These are phyloP conservation scores for Pleurotus ostreatus DNA, from an alignment of 768 basidiomycete genomes.

Conservation along the genomic window DNA sequence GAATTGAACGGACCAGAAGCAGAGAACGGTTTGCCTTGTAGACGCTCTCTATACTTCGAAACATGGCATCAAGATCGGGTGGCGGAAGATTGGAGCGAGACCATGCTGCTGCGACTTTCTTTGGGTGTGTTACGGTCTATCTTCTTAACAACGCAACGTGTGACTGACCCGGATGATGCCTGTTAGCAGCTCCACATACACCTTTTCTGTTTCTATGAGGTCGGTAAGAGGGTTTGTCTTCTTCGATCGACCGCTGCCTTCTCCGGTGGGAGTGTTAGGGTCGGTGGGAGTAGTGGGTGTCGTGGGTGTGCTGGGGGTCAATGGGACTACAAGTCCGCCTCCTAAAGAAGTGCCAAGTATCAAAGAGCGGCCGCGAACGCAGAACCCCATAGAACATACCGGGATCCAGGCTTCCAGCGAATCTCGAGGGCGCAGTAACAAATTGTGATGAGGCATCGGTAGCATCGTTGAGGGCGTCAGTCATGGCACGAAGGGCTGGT, in stretches of 20 bases:
- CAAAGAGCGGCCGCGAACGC: conserved; percentile 5
- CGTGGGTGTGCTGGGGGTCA: conserved; percentile 31
- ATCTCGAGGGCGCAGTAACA: conserved; percentile 1
- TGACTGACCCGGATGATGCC: conserved; percentile 82
- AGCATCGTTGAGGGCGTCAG: background rate
- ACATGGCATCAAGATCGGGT: conserved; percentile 87
- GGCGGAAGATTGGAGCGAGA: conserved; percentile 93
- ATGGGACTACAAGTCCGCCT: conserved; percentile 21
- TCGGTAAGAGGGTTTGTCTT: conserved; percentile 83
- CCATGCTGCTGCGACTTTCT: conserved; percentile 99
- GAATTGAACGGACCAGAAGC: conserved; percentile 51
- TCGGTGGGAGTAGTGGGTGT: conserved; percentile 20
- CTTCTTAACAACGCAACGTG: conserved; percentile 3
- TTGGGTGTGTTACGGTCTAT: background rate
- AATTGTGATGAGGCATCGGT: conserved; percentile 6
- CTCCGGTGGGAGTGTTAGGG: conserved; percentile 27
- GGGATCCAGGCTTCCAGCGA: conserved; percentile 16
- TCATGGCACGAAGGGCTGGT: background rate
- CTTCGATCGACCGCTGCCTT: conserved; percentile 41
- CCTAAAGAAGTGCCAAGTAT: conserved; percentile 8
- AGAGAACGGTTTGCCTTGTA: conserved; percentile 89
- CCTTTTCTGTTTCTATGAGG: conserved; percentile 90
- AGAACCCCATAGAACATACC: conserved; percentile 15
- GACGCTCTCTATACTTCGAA: conserved; percentile 86
- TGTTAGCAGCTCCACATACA: conserved; percentile 87